A percentile compares a stretch with the other conserved stretches of the same genome.
Evolutionary conservation across 495 filamentous ascomycete genomes (phyloP).

Genomic region (Massariosphaeria phaeospora): DNA sequence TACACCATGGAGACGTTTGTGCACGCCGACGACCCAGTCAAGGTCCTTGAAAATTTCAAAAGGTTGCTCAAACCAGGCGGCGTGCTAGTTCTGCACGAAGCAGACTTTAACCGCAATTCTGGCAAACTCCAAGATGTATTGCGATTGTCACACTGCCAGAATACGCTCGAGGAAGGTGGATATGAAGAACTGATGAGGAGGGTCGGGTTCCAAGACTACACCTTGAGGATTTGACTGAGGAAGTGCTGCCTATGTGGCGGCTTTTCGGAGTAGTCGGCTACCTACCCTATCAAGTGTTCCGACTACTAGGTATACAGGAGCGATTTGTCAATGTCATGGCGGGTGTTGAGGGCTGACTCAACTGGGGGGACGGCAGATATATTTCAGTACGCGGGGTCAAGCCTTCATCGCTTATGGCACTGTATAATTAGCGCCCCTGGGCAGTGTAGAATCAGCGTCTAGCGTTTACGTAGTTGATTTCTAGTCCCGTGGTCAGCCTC

Average conservation of each 20-base stretch:
- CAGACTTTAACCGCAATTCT: slow-evolving; percentile 44
- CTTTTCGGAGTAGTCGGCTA: slow-evolving; percentile 50
- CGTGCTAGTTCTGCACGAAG: slow-evolving; percentile 48
- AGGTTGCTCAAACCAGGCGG: slow-evolving; percentile 50
- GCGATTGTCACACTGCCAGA: slow-evolving; percentile 30
- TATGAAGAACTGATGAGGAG: slow-evolving; percentile 46
- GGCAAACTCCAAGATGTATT: slow-evolving; percentile 17
- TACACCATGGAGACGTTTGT: slow-evolving; percentile 60
- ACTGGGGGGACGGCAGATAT: slow-evolving; percentile 25
- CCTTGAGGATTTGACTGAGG: slow-evolving; percentile 46
- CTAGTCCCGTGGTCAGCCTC: no score
- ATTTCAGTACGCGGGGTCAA: slow-evolving; percentile 23
- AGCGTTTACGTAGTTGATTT: no score
- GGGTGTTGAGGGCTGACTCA: slow-evolving; percentile 41
- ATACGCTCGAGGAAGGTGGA: slow-evolving; percentile 30
- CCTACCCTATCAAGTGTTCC: slow-evolving; percentile 51
- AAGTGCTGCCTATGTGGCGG: slow-evolving; percentile 50
- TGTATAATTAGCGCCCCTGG: no score
- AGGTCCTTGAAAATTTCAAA: slow-evolving; percentile 47
- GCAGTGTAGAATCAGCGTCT: no score
- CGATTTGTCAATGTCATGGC: slow-evolving; percentile 49
- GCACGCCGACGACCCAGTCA: slow-evolving; percentile 50
- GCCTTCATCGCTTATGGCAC: no score
- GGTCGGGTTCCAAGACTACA: slow-evolving; percentile 49
- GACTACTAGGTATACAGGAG: slow-evolving; percentile 44